phyloP scores from a whole-genome alignment of 192 early-diverging fungal species.

The Cetraspora pellucida region DNA sequence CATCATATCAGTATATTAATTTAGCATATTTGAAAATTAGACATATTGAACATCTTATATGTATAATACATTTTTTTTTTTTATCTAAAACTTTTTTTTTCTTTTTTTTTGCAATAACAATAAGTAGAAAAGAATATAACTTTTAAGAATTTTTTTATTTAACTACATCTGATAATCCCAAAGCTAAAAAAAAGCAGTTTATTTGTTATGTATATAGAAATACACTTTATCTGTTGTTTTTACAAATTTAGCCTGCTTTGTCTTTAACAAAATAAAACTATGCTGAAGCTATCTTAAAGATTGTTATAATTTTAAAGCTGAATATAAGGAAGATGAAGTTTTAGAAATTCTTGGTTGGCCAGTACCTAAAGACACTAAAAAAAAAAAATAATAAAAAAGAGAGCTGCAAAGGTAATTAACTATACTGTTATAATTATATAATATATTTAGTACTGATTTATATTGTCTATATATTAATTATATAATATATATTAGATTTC shows the following conservation, averaged over 20 bases:
- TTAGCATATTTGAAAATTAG: no score
- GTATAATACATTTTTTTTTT: no score
- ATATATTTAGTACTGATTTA: no score
- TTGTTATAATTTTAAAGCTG: background rate
- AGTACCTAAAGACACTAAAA: background rate
- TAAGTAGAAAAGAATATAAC: background rate
- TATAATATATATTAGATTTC: no score
- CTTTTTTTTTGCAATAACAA: background rate
- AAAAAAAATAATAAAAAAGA: no score
- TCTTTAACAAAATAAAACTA: conserved; percentile 8
- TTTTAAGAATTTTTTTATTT: background rate
- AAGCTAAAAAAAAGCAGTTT: conserved; percentile 5
- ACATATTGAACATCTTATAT: no score
- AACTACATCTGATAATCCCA: background rate
- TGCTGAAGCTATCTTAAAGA: background rate
- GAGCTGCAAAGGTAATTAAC: no score
- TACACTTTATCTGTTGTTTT: background rate
- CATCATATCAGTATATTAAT: no score
- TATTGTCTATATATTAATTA: no score
- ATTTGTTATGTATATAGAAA: background rate
- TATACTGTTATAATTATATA: no score
- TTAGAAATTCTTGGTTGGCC: background rate
- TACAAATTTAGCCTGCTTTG: background rate
- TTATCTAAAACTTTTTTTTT: no score
- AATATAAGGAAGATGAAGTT: background rate